Base-by-base conservation (phyloP, 495 filamentous ascomycete genomes). In the Corynascus novoguineensis region DNA sequence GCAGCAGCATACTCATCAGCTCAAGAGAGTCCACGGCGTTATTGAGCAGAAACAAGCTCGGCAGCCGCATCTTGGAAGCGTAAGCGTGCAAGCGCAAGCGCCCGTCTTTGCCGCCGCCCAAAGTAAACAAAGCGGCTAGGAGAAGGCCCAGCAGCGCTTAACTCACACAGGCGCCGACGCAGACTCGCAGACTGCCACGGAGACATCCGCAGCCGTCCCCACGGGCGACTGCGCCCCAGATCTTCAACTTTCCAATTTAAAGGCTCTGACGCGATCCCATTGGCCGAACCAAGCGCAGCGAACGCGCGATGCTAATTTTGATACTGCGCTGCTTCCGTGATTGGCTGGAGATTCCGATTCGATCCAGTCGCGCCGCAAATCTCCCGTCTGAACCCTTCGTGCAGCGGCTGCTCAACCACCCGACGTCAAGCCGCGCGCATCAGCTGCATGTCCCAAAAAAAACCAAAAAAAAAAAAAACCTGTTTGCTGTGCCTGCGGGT, bases 21-120 rank as follows among this genome's bases (percentile, higher is more conserved):
- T 4, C 10, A 44, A 25, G 15, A 28, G 11, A 27, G 44, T 24
- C 17, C 40, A 24, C 8, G 1, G 8, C 8, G 40, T 8, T 12
- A 12, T 24, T 9, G 8, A 5, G 4, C 7, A 22, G 4, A 4
- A 31, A 25, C 45, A 10, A 19, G 25, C 22, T 15, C 42, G 11
- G 10, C 42, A 15, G 12, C 21, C 22, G n/a, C 25, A 22, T 19
- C 28, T n/a, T n/a, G n/a, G n/a, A 17, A 17, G 4, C 37, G 46
- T 29, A 31, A 31, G 10, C n/a, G n/a, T 27, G 46, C 46, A 50
- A 37, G 31, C 48, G 48, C 48, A 50, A n/a, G 31, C 48, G 48
- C 48, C 31, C 31, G 19, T 15, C 42, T n/a, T 31, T 44, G 41
- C 21, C 41, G 41, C 4, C 11, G 19, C n/a, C n/a, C n/a, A n/a